Conservation (phyloP, 805 yeast genomes). For the Ogataea henricii region DNA sequence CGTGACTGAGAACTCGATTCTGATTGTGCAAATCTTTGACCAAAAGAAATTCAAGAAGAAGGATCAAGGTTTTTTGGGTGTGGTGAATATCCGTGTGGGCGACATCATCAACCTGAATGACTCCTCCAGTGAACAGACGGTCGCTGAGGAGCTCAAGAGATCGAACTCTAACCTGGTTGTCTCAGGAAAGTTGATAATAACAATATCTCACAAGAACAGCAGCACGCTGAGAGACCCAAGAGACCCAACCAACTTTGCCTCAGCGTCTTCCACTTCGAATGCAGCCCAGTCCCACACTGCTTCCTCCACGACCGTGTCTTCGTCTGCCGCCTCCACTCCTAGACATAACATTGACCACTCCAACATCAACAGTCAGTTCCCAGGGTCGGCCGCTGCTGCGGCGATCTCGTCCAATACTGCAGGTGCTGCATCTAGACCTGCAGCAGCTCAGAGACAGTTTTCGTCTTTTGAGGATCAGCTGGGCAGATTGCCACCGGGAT, state of each 20-base stretch:
- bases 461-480: constrained; percentile 96
- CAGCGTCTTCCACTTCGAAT: constrained; percentile 8
- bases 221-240: constrained; percentile 26
- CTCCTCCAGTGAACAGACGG: constrained; percentile 68
- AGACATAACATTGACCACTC: constrained; percentile 16
- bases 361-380: constrained; percentile 24
- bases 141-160: constrained; percentile 87
- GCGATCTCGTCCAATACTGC: constrained; percentile 28
- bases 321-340: constrained; percentile 13
- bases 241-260: constrained; percentile 33
- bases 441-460: constrained; percentile 57
- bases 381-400: constrained; percentile 32
- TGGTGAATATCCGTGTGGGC: constrained; percentile 85
- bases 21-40: constrained; percentile 93
- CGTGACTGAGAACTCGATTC: constrained; percentile 75
- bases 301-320: constrained; percentile 11
- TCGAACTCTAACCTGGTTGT: constrained; percentile 91
- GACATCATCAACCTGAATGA: constrained; percentile 75
- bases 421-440: constrained; percentile 24
- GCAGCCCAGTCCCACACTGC: constrained; percentile 10
- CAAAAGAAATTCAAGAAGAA: constrained; percentile 96
- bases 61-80: constrained; percentile 98
- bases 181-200: constrained; percentile 87
- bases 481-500: constrained; percentile 96
- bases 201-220: constrained; percentile 52